These are phyloP conservation scores for Dryas drummondii DNA, from an alignment of 306 rosid species.

Conservation along the genomic window DNA sequence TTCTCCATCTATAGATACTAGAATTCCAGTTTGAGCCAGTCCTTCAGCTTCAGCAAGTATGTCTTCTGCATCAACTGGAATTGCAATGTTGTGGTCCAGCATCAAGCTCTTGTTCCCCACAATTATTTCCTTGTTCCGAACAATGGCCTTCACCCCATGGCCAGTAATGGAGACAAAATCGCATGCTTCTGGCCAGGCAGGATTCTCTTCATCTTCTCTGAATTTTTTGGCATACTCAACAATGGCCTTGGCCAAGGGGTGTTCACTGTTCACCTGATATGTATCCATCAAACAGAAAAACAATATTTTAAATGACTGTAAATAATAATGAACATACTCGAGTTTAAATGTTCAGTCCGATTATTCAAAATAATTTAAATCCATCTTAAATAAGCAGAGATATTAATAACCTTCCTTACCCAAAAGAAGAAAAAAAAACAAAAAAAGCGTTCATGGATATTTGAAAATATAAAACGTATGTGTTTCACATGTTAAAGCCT, in stretches of 20 bases:
- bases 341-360: background rate
- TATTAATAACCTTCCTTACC: background rate
- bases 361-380: background rate
- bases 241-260: slow-evolving; percentile 72
- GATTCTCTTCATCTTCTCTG: slow-evolving; percentile 49
- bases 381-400: background rate
- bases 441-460: background rate
- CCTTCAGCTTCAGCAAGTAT: slow-evolving; percentile 56
- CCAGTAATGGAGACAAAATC: slow-evolving; percentile 61
- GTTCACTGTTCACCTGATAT: slow-evolving; percentile 70
- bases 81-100: slow-evolving; percentile 37
- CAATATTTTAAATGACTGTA: background rate
- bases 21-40: slow-evolving; percentile 62
- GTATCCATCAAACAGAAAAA: background rate
- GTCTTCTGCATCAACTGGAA: slow-evolving; percentile 51
- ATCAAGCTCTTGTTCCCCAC: slow-evolving; percentile 67
- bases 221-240: slow-evolving; percentile 64
- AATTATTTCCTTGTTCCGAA: slow-evolving; percentile 51
- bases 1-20: slow-evolving; percentile 51
- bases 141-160: slow-evolving; percentile 60
- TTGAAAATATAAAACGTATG: background rate
- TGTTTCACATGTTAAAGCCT: slow-evolving; percentile 1
- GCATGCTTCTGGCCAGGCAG: slow-evolving; percentile 48
- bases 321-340: background rate
- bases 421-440: no score